A percentile compares a stretch with the other conserved stretches of the same genome.
These are phyloP conservation scores for Thuja plicata DNA, from an alignment of 83 land plant species.

Conservation along the genomic window DNA sequence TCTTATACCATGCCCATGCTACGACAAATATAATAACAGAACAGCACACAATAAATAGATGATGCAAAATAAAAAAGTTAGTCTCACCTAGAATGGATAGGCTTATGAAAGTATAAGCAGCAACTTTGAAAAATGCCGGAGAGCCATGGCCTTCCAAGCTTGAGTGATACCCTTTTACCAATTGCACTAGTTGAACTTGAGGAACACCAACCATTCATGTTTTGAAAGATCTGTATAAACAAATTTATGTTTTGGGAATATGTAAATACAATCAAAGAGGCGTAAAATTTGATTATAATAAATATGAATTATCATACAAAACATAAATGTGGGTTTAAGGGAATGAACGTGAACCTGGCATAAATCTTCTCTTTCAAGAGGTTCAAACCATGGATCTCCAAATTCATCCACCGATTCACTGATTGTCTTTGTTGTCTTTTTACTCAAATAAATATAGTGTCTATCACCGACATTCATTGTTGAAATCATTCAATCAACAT, in stretches of 20 bases:
- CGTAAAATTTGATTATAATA: background rate
- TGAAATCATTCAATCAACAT: background rate
- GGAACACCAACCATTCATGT: background rate
- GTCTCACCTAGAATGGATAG: constrained; percentile 12
- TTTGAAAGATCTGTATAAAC: constrained; percentile 7
- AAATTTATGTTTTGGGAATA: background rate
- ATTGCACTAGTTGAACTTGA: background rate
- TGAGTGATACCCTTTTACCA: background rate
- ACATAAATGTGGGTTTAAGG: background rate
- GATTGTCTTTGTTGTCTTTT: background rate
- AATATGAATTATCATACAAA: background rate
- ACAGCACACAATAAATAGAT: too few species aligned
- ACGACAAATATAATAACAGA: too few species aligned
- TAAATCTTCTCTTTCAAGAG: constrained; percentile 8
- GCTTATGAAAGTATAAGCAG: constrained; percentile 5
- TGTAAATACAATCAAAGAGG: background rate
- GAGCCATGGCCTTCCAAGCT: background rate
- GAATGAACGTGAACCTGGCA: constrained; percentile 1
- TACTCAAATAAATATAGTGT: constrained; percentile 13
- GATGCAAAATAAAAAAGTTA: background rate
- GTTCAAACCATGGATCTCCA: constrained; percentile 16
- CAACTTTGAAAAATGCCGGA: background rate
- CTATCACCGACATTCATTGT: constrained; percentile 7
- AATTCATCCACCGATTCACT: constrained; percentile 2
- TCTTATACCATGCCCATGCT: too few species aligned